Conservation (phyloP, 2,329 filamentous ascomycete genomes). For the Sarocladium kiliense region DNA sequence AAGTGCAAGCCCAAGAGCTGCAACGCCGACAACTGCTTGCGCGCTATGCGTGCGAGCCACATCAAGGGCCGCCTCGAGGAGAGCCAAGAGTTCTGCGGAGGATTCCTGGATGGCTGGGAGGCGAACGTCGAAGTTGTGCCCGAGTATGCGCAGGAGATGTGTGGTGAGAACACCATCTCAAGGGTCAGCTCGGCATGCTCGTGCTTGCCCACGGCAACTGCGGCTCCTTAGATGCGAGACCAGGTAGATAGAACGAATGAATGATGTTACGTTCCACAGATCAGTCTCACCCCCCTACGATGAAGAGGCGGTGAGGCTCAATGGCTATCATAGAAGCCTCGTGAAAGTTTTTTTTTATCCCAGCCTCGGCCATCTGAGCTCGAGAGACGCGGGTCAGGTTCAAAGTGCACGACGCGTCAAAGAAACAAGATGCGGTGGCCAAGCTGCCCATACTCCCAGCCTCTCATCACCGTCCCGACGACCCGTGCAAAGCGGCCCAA, state of each 20-base stretch:
- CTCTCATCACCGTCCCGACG: background rate
- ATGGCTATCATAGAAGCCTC: background rate
- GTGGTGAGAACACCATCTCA: conserved; percentile 16
- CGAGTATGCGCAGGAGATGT: conserved; percentile 15
- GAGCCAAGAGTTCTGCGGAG: conserved; percentile 17
- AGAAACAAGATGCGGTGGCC: background rate
- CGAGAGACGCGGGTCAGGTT: background rate
- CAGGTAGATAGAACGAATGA: background rate
- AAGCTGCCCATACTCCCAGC: background rate
- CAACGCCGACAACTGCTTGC: conserved; percentile 18
- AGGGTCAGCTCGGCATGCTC: conserved; percentile 19
- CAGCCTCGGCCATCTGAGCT: background rate
- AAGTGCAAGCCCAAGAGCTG: conserved; percentile 17
- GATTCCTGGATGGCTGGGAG: conserved; percentile 14
- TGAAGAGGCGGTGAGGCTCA: background rate
- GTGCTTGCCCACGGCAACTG: conserved; percentile 17
- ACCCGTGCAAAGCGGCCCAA: background rate
- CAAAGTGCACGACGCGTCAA: background rate
- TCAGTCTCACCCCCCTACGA: background rate
- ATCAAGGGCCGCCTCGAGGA: conserved; percentile 16
- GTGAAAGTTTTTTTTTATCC: background rate
- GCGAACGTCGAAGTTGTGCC: conserved; percentile 17
- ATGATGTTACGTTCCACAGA: background rate
- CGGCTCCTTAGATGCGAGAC: background rate
- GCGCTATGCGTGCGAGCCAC: conserved; percentile 14